Base-by-base conservation (phyloP, 495 filamentous ascomycete species). In the Astrocystis sublimbata region DNA sequence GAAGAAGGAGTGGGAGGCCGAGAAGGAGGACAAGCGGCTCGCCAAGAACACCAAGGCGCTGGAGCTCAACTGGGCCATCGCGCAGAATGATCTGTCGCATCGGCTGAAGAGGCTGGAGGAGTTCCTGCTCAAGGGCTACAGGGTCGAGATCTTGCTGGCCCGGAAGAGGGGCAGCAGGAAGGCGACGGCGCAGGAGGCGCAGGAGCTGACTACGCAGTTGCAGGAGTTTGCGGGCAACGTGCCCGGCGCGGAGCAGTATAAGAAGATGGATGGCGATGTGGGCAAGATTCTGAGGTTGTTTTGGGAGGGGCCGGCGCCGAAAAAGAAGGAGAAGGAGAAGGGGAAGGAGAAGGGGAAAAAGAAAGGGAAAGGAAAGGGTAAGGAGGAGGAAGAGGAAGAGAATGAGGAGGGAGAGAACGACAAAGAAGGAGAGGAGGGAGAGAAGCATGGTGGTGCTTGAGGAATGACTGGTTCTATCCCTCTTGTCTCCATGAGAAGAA, bases 51-150 rank as follows among this genome's bases (percentile, higher is more conserved):
- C 71, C 6, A 96, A 96, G 78, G 85, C 89, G 69, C 69, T 96
- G 15, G 92, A 96, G 76, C 24, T 96, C 62, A 91, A 91, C 73
- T 96, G 92, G 92, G 85, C 88, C 26, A 92, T 93, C 64, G 86
- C 85, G 56, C 63, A 70, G 9, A 78, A 89, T 72, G 90, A 93
- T 73, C 74, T 92, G 24, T 65, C 66, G 3, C 86, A 89, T 69
- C 81, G 84, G 49, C 57, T 89, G 66, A 78, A 79, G 45, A 80
- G 85, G 73, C 64, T 92, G 70, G 73, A 74, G 51, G 75, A 65
- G 46, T 93, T 92, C 62, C 64, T 93, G 63, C 71, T 71, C 7
- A 87, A 89, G 65, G 89, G 89, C 3, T 68, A 76, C 35, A 81
- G 72, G 67, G 88, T 93, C 36, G 83, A 90, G 65, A 62, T 92